A percentile compares a stretch with the other conserved stretches of the same genome.
Conservation (phyloP, 2,329 filamentous ascomycete species). For the Thelonectria discophora region DNA sequence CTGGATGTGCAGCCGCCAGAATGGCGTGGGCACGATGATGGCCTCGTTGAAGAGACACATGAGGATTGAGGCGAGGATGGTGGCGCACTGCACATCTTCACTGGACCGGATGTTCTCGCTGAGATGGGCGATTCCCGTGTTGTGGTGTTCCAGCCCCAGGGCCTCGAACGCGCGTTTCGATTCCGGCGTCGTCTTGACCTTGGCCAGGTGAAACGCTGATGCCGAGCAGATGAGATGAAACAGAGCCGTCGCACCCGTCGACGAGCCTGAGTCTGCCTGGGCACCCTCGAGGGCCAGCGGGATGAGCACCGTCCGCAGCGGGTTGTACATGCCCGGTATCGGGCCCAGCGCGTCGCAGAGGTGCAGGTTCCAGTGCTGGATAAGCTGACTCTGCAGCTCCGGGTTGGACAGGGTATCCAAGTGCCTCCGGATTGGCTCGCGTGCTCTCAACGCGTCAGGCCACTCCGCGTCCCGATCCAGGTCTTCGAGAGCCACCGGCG, state of each 20-base stretch:
- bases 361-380: slow-evolving; percentile 34
- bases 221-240: slow-evolving; percentile 40
- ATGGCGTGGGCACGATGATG: slow-evolving; percentile 34
- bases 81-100: slow-evolving; percentile 31
- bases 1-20: slow-evolving; percentile 38
- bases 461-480: neutral
- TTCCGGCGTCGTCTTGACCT: slow-evolving; percentile 15
- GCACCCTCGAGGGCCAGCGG: slow-evolving; percentile 38
- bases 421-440: slow-evolving; percentile 12
- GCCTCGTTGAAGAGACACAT: slow-evolving; percentile 39
- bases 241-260: slow-evolving; percentile 33
- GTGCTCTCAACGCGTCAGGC: slow-evolving; percentile 4
- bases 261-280: slow-evolving; percentile 27
- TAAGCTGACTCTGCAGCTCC: slow-evolving; percentile 30
- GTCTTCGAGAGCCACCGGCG: neutral
- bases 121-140: slow-evolving; percentile 36
- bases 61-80: slow-evolving; percentile 32
- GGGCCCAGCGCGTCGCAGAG: slow-evolving; percentile 37
- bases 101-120: slow-evolving; percentile 36
- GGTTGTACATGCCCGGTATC: slow-evolving; percentile 33
- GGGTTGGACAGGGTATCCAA: slow-evolving; percentile 34
- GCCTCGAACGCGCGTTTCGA: slow-evolving; percentile 29
- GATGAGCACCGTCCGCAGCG: slow-evolving; percentile 34
- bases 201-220: slow-evolving; percentile 35
- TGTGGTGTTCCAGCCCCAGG: slow-evolving; percentile 38